Evolutionary conservation across 306 rosid species (phyloP).

Genomic region (Notholithocarpus densiflorus): DNA sequence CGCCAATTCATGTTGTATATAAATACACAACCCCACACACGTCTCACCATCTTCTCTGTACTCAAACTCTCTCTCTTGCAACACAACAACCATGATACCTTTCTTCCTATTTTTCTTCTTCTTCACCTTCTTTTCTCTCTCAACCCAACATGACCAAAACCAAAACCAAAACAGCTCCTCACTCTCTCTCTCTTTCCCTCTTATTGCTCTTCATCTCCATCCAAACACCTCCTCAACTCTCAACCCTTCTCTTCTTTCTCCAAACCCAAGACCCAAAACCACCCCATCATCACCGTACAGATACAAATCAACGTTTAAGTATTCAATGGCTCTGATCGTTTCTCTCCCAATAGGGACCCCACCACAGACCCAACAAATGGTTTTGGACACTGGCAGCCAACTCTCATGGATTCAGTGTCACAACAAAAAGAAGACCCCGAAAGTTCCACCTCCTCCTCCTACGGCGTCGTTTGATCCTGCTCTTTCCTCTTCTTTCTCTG

Average conservation of each 20-base stretch:
- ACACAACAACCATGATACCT: not conserved
- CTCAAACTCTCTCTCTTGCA: not conserved
- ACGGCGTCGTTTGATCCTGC: conserved; percentile 67
- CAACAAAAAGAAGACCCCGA: conserved; percentile 24
- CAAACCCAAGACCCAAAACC: conserved; percentile 5
- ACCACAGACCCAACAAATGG: conserved; percentile 75
- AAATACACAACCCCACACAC: not conserved
- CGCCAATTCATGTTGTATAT: conserved; percentile 26
- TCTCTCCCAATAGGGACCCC: conserved; percentile 85
- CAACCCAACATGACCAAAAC: conserved; percentile 14
- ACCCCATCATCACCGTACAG: conserved; percentile 23
- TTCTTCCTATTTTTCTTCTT: not conserved
- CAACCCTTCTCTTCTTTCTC: conserved; percentile 27
- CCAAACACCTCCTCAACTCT: conserved; percentile 26
- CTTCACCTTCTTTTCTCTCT: conserved; percentile 7
- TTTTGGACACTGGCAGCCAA: conserved; percentile 87
- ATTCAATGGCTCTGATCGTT: conserved; percentile 62
- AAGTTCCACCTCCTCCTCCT: conserved; percentile 32
- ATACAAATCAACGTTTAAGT: conserved; percentile 51
- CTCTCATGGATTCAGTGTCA: conserved; percentile 84
- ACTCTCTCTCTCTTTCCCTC: conserved; percentile 56
- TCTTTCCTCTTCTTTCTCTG: conserved; percentile 77
- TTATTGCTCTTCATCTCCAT: conserved; percentile 31
- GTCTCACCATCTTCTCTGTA: not conserved
- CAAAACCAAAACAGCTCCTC: not conserved